Evolutionary conservation across 2,329 filamentous ascomycete species (phyloP).

Genomic region (Trichoderma sp.): DNA sequence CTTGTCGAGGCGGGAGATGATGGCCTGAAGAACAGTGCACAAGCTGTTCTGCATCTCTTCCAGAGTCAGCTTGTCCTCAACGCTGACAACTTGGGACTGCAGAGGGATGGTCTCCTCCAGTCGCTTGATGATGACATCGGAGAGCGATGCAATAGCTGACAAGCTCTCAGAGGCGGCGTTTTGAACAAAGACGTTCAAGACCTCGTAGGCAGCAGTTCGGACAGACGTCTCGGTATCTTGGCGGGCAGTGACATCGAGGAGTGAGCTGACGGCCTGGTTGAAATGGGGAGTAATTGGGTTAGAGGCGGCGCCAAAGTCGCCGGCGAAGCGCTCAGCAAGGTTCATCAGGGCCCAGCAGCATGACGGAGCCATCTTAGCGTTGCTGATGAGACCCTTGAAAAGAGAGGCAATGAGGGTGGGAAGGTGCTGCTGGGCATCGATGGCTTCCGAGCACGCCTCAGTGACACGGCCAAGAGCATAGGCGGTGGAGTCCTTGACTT

Average conservation of each 20-base stretch:
- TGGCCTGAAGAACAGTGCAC: slow-evolving; percentile 86
- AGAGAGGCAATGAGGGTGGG: slow-evolving; percentile 84
- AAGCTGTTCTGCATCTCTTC: slow-evolving; percentile 98
- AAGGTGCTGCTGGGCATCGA: slow-evolving; percentile 82
- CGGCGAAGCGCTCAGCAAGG: slow-evolving; percentile 91
- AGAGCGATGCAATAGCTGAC: slow-evolving; percentile 76
- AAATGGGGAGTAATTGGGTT: slow-evolving; percentile 93
- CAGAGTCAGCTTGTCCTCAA: slow-evolving; percentile 92
- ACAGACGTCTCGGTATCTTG: slow-evolving; percentile 83
- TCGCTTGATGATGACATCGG: slow-evolving; percentile 86
- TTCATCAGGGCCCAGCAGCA: slow-evolving; percentile 99
- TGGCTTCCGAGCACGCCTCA: slow-evolving; percentile 87
- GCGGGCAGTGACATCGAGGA: slow-evolving; percentile 84
- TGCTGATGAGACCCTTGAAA: slow-evolving; percentile 87
- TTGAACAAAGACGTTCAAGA: slow-evolving; percentile 90
- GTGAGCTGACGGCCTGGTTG: slow-evolving; percentile 83
- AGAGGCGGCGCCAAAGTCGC: slow-evolving; percentile 73
- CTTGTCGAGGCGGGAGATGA: slow-evolving; percentile 86
- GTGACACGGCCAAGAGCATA: slow-evolving; percentile 96
- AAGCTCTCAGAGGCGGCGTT: slow-evolving; percentile 89
- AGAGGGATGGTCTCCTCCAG: slow-evolving; percentile 88
- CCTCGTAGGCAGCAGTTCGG: slow-evolving; percentile 94
- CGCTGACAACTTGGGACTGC: slow-evolving; percentile 91
- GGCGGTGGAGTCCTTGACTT: slow-evolving; percentile 93
- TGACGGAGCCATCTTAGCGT: slow-evolving; percentile 94